Percentiles rank a stretch among this genome's conserved stretches.
Evolutionary conservation across 805 yeast species (phyloP).

Genomic region (Candida endomychidarum): DNA sequence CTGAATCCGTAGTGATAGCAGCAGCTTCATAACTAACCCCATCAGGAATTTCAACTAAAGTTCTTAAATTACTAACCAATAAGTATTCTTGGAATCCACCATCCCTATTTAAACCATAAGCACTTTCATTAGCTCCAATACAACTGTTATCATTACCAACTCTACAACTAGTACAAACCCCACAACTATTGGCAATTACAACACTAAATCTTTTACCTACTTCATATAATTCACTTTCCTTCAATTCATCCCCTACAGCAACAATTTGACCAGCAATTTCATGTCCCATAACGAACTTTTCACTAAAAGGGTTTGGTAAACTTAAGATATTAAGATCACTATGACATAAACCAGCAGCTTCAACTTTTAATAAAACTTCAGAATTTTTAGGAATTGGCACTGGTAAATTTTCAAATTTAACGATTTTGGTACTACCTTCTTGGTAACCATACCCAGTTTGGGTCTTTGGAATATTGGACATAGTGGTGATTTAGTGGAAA

Average conservation of each 20-base stretch:
- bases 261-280: slow-evolving; percentile 42
- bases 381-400: slow-evolving; percentile 28
- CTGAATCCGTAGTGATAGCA: slow-evolving; percentile 43
- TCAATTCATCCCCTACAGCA: slow-evolving; percentile 28
- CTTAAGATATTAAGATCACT: slow-evolving; percentile 42
- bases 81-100: slow-evolving; percentile 45
- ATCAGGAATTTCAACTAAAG: slow-evolving; percentile 40
- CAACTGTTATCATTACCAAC: slow-evolving; percentile 36
- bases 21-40: slow-evolving; percentile 38
- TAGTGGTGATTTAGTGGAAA: no score
- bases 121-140: slow-evolving; percentile 17
- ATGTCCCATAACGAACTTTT: slow-evolving; percentile 44
- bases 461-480: slow-evolving; percentile 23
- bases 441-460: slow-evolving; percentile 37
- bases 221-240: slow-evolving; percentile 22
- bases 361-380: slow-evolving; percentile 38
- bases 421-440: slow-evolving; percentile 25
- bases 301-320: slow-evolving; percentile 19
- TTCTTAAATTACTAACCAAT: slow-evolving; percentile 33
- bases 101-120: slow-evolving; percentile 37
- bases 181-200: slow-evolving; percentile 33
- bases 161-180: slow-evolving; percentile 35
- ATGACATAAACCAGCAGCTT: slow-evolving; percentile 45
- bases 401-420: slow-evolving; percentile 28
- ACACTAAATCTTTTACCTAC: slow-evolving; percentile 33